Conservation (phyloP, 352 stramenopile genomes). For the Pythium aphanidermatum region DNA sequence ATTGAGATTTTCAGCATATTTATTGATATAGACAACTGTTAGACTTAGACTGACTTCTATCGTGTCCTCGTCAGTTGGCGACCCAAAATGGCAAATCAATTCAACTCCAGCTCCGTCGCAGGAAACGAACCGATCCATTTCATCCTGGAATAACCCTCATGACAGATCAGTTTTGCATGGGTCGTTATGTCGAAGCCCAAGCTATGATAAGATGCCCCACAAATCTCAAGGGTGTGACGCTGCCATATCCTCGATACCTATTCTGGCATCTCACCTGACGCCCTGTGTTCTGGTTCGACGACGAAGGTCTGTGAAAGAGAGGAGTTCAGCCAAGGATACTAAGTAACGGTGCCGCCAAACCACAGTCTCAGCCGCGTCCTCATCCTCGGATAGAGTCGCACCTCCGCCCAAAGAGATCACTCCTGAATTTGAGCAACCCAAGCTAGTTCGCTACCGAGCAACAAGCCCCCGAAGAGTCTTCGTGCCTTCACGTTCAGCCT, state of each 20-base stretch:
- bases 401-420: not conserved
- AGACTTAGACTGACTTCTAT: too few species aligned
- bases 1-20: not conserved
- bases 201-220: slow-evolving; percentile 6
- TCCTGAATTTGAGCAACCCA: slow-evolving; percentile 20
- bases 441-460: slow-evolving; percentile 14
- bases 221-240: not conserved
- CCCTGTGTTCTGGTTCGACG: not conserved
- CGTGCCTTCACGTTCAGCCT: slow-evolving; percentile 7
- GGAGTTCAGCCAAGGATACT: not conserved
- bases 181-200: too few species aligned
- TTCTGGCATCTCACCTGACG: not conserved
- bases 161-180: not conserved
- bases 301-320: not conserved
- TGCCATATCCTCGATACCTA: slow-evolving; percentile 10
- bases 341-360: not conserved
- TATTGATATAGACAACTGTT: slow-evolving; percentile 1
- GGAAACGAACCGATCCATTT: too few species aligned
- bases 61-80: too few species aligned
- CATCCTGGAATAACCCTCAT: not conserved
- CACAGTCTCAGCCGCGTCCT: not conserved
- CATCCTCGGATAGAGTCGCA: not conserved
- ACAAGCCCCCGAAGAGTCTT: slow-evolving; percentile 4
- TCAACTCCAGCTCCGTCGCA: too few species aligned
- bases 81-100: too few species aligned